These are phyloP conservation scores for Hyphopichia fennica DNA, from an alignment of 1,139 yeast genomes.

Conservation along the genomic window DNA sequence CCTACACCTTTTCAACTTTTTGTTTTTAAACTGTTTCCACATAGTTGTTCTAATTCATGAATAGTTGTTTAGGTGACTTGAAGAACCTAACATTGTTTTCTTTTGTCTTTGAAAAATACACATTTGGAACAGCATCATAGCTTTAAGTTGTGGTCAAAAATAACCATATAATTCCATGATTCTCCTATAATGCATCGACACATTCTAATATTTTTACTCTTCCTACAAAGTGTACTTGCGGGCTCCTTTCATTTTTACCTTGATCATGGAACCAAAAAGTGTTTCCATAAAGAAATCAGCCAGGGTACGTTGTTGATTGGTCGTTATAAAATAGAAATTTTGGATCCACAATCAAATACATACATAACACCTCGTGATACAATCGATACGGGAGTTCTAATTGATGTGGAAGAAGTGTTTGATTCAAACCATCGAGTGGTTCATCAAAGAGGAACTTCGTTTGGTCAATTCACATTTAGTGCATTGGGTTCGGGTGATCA, in stretches of 20 bases:
- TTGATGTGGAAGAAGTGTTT: slow-evolving; percentile 61
- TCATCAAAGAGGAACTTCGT: slow-evolving; percentile 58
- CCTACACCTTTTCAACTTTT: no score
- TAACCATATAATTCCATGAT: no score
- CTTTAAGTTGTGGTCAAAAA: no score
- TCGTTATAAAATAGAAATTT: slow-evolving; percentile 56
- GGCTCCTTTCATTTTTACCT: slow-evolving; percentile 46
- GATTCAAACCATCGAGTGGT: slow-evolving; percentile 69
- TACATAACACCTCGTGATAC: slow-evolving; percentile 43
- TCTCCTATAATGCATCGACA: neutral
- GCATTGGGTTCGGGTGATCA: slow-evolving; percentile 76
- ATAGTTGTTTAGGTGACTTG: no score
- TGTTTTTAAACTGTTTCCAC: no score
- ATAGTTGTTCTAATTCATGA: no score
- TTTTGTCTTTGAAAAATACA: no score
- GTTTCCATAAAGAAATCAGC: slow-evolving; percentile 67
- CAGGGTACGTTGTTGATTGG: slow-evolving; percentile 62
- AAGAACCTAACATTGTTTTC: no score
- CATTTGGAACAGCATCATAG: no score
- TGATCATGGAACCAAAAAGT: slow-evolving; percentile 57
- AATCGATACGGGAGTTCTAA: slow-evolving; percentile 34
- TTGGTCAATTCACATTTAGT: slow-evolving; percentile 67
- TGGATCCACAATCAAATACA: slow-evolving; percentile 41
- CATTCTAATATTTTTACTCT: neutral
- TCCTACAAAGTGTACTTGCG: neutral